A percentile compares a stretch with the other conserved stretches of the same genome.
phyloP scores from a whole-genome alignment of 176 grass and related monocot species.

The Musa beccarii region DNA sequence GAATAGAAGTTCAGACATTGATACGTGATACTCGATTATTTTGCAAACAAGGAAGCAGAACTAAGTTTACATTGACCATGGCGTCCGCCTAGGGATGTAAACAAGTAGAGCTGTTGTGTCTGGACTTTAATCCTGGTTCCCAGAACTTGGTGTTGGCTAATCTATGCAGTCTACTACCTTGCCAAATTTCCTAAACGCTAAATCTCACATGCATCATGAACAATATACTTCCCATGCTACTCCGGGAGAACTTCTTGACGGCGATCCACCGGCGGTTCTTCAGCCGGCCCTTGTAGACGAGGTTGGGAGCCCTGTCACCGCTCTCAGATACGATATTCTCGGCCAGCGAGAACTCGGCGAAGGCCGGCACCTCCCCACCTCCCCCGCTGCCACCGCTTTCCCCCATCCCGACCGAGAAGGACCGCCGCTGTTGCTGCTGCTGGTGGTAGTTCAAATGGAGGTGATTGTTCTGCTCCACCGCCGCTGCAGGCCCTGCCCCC shows the following conservation, averaged over 20 bases:
- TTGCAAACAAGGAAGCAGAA: not conserved
- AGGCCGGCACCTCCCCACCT: constrained; percentile 23
- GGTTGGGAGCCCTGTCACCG: constrained; percentile 86
- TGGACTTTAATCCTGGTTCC: no score
- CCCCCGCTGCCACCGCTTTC: not conserved
- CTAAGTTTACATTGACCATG: no score
- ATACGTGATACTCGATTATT: constrained; percentile 3
- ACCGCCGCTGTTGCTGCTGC: constrained; percentile 1
- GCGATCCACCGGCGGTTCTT: constrained; percentile 45
- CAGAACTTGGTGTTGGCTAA: not conserved
- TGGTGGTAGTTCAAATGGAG: constrained; percentile 2
- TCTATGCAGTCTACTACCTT: no score
- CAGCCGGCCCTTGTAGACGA: constrained; percentile 65
- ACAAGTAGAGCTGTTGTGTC: no score
- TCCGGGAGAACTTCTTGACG: constrained; percentile 86
- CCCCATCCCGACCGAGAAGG: constrained; percentile 11
- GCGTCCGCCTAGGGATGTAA: no score
- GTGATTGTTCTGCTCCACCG: no score
- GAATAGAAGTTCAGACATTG: not conserved
- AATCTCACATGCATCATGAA: no score
- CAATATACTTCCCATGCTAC: no score
- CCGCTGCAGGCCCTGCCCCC: no score
- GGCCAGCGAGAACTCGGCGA: constrained; percentile 68
- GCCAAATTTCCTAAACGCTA: no score
- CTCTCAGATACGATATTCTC: constrained; percentile 89